phyloP scores from a whole-genome alignment of 441 rosid genomes.

The Macaranga tanarius region DNA sequence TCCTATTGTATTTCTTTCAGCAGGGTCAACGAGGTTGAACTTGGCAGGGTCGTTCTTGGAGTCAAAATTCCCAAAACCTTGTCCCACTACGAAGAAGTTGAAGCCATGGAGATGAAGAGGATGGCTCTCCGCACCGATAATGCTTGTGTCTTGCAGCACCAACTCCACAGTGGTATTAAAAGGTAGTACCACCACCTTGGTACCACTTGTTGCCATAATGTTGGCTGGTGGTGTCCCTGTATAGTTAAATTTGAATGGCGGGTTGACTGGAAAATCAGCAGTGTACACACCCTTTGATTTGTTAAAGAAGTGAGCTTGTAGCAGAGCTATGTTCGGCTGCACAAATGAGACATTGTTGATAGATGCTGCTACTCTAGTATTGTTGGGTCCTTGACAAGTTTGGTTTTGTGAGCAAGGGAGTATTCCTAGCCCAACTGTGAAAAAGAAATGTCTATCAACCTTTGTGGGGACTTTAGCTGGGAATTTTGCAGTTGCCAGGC shows the following conservation, averaged over 20 bases:
- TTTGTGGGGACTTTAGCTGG: conserved; percentile 58
- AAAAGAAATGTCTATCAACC: conserved; percentile 43
- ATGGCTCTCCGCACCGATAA: conserved; percentile 66
- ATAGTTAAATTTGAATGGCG: conserved; percentile 50
- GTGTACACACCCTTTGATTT: conserved; percentile 44
- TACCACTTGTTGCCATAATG: conserved; percentile 43
- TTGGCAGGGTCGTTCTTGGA: conserved; percentile 44
- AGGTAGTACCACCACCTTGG: conserved; percentile 43
- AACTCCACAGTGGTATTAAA: conserved; percentile 58
- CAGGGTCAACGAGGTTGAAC: conserved; percentile 57
- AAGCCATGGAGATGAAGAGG: conserved; percentile 72
- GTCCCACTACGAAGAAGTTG: conserved; percentile 59
- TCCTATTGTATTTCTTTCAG: conserved; percentile 56
- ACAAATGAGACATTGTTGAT: conserved; percentile 60
- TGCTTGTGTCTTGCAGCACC: conserved; percentile 64
- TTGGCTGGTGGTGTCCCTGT: conserved; percentile 66
- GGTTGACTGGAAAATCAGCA: conserved; percentile 51
- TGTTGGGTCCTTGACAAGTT: conserved; percentile 60
- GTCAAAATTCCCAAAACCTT: conserved; percentile 58
- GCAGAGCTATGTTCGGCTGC: conserved; percentile 45
- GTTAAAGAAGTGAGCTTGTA: conserved; percentile 48
- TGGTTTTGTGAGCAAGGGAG: conserved; percentile 53
- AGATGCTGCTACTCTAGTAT: conserved; percentile 56
- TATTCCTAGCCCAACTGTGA: conserved; percentile 64
- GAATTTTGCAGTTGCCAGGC: conserved; percentile 46